A percentile compares a stretch with the other conserved stretches of the same genome.
phyloP scores from a whole-genome alignment of 192 early-diverging fungal species.

The Linnemannia exigua region DNA sequence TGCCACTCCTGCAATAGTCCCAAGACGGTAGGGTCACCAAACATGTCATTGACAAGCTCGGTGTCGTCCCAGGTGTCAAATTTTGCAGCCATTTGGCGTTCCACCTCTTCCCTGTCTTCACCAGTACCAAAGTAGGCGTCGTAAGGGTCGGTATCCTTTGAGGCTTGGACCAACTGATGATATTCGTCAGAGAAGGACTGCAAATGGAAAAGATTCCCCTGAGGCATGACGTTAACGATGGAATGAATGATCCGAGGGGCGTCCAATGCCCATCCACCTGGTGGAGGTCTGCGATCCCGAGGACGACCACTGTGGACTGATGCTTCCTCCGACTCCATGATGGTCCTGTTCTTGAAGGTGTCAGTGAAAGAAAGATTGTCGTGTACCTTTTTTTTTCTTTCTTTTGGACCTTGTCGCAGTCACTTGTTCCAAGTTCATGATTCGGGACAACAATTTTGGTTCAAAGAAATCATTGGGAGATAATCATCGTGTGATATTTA shows the following conservation, averaged over 20 bases:
- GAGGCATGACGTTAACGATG: constrained; percentile 28
- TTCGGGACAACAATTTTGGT: too few relatives aligned
- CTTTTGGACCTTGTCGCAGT: neutral
- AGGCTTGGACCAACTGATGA: constrained; percentile 11
- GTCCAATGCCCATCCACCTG: neutral
- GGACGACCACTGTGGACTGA: constrained; percentile 6
- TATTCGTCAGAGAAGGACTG: constrained; percentile 19
- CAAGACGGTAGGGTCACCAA: constrained; percentile 38
- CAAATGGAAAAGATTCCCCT: constrained; percentile 26
- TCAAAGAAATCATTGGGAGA: neutral
- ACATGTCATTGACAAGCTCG: constrained; percentile 23
- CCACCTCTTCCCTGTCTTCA: constrained; percentile 1
- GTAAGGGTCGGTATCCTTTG: constrained; percentile 23
- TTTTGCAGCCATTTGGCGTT: constrained; percentile 10
- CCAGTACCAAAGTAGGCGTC: constrained; percentile 26
- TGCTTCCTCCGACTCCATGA: neutral
- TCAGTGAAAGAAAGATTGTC: neutral
- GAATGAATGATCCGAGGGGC: constrained; percentile 1
- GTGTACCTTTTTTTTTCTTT: neutral
- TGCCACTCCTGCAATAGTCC: constrained; percentile 46
- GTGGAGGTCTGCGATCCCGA: neutral
- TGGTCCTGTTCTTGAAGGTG: neutral
- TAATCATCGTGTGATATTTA: neutral
- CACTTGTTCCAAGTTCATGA: too few relatives aligned
- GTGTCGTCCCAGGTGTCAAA: constrained; percentile 22